Evolutionary conservation across 1,284 basidiomycete genomes (phyloP).

Genomic region (Entoloma clypeatum): DNA sequence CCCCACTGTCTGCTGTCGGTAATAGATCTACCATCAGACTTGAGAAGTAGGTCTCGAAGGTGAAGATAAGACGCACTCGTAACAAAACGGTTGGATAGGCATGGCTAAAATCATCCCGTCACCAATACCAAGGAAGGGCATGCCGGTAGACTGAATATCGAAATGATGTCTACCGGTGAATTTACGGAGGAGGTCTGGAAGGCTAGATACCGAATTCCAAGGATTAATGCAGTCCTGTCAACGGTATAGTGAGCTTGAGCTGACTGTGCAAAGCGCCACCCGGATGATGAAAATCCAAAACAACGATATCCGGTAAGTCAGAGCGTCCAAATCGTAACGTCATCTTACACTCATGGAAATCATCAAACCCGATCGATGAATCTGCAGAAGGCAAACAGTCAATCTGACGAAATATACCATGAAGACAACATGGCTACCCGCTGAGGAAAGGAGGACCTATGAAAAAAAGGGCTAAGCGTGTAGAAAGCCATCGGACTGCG

Average conservation of each 20-base stretch:
- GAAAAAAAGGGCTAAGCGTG: constrained; percentile 67
- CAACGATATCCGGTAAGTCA: constrained; percentile 64
- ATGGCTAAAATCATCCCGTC: constrained; percentile 60
- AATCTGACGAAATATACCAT: background rate
- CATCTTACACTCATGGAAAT: background rate
- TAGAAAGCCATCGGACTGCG: constrained; percentile 75
- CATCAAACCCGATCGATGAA: constrained; percentile 40
- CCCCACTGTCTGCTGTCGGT: constrained; percentile 39
- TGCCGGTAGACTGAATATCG: constrained; percentile 53
- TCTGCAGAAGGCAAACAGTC: constrained; percentile 17
- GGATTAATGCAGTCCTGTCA: constrained; percentile 47
- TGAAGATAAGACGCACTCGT: constrained; percentile 36
- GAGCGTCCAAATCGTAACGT: background rate
- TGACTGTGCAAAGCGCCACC: constrained; percentile 40
- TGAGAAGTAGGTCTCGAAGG: constrained; percentile 21
- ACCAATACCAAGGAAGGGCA: constrained; percentile 72
- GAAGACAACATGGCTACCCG: constrained; percentile 40
- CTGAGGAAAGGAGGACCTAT: constrained; percentile 67
- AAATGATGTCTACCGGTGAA: constrained; percentile 64
- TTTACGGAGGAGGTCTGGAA: constrained; percentile 74
- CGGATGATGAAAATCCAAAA: constrained; percentile 61
- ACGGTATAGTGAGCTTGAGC: background rate
- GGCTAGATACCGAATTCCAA: constrained; percentile 74
- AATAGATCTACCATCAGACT: constrained; percentile 24
- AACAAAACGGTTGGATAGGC: constrained; percentile 62